phyloP scores from a whole-genome alignment of 140 eudicot genomes.

The Cichorium intybus region DNA sequence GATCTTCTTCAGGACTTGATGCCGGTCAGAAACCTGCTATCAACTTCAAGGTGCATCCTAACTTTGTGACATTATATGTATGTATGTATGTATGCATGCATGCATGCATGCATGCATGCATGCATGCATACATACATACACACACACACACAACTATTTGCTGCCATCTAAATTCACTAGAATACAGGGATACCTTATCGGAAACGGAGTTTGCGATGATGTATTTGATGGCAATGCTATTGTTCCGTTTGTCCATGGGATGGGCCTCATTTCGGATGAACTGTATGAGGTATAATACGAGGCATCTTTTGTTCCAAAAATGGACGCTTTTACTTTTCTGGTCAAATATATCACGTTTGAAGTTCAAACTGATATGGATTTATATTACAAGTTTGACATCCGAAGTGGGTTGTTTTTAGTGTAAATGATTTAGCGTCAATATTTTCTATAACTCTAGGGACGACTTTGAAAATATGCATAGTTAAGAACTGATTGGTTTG shows the following conservation, averaged over 20 bases:
- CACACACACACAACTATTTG: not conserved
- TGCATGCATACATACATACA: not conserved
- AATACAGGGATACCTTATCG: slow-evolving; percentile 87
- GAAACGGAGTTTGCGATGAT: slow-evolving; percentile 85
- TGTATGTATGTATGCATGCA: not conserved
- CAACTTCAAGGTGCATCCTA: slow-evolving; percentile 71
- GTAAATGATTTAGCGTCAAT: too few relatives aligned
- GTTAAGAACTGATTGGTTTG: not conserved
- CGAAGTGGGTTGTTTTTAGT: too few relatives aligned
- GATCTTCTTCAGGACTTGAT: slow-evolving; percentile 63
- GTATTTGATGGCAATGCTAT: slow-evolving; percentile 80
- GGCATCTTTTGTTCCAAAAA: too few relatives aligned
- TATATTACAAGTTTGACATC: too few relatives aligned
- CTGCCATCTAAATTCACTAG: not conserved
- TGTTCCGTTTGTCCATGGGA: slow-evolving; percentile 89
- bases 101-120: not conserved
- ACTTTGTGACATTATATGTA: not conserved
- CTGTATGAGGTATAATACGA: slow-evolving; percentile 52
- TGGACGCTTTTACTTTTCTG: slow-evolving; percentile 12
- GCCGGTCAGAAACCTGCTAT: slow-evolving; percentile 68
- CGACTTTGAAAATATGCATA: too few relatives aligned
- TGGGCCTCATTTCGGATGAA: slow-evolving; percentile 94
- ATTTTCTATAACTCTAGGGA: too few relatives aligned
- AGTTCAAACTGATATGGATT: too few relatives aligned
- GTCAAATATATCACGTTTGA: too few relatives aligned